Percentiles rank a stretch among this genome's conserved stretches.
phyloP scores from a whole-genome alignment of 345 rosid genomes.

The Laguncularia racemosa region DNA sequence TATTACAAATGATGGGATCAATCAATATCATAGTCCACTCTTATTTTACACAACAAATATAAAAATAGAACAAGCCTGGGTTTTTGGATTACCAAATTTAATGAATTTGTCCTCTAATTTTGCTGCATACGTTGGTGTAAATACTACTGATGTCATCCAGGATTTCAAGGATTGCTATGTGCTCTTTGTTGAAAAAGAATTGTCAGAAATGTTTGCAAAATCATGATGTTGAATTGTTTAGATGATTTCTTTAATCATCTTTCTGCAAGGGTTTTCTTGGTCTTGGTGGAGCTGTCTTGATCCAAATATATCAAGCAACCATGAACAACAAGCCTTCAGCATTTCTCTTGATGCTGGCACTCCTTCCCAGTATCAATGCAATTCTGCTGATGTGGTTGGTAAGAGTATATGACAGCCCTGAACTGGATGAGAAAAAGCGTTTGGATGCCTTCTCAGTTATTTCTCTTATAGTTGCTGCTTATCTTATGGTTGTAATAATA shows the following conservation, averaged over 20 bases:
- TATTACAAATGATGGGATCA: too few species aligned
- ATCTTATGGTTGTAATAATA: conserved; percentile 33
- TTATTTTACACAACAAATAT: too few species aligned
- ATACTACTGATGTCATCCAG: too few species aligned
- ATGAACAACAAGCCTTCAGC: conserved; percentile 25
- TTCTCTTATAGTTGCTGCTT: conserved; percentile 35
- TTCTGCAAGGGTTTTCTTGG: conserved; percentile 43
- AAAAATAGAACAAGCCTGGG: too few species aligned
- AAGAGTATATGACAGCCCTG: conserved; percentile 15
- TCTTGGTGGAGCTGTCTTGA: conserved; percentile 46
- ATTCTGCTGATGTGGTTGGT: conserved; percentile 44
- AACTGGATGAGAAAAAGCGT: conserved; percentile 31
- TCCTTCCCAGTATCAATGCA: conserved; percentile 25
- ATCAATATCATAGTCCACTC: too few species aligned
- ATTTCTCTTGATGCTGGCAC: conserved; percentile 34
- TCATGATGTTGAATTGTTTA: neutral
- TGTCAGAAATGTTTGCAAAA: neutral
- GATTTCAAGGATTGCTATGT: too few species aligned
- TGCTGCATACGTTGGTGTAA: too few species aligned
- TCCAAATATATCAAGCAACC: conserved; percentile 37
- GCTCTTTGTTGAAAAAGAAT: neutral
- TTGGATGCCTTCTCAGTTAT: conserved; percentile 33
- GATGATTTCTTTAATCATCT: neutral
- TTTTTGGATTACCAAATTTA: too few species aligned
- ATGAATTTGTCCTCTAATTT: too few species aligned